Evolutionary conservation across 306 rosid species (phyloP).

Genomic region (Cicer yamashitae): DNA sequence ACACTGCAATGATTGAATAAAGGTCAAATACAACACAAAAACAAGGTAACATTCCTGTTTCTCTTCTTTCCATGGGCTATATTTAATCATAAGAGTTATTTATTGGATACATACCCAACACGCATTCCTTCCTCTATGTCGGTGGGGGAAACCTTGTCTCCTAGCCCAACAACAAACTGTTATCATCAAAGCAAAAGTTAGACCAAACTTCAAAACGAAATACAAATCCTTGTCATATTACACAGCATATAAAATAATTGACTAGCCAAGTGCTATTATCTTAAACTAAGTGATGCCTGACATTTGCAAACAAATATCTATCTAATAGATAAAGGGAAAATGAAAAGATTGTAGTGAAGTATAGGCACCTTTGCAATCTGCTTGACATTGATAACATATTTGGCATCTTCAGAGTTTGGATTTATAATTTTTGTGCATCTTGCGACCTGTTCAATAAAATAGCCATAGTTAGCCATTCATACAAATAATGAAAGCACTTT

Average conservation of each 20-base stretch:
- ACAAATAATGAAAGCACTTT: background rate
- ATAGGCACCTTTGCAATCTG: constrained; percentile 90
- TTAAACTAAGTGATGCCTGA: constrained; percentile 19
- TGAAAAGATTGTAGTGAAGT: background rate
- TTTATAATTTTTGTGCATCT: constrained; percentile 97
- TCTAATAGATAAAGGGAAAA: background rate
- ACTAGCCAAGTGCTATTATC: too few relatives aligned
- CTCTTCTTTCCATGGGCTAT: constrained; percentile 6
- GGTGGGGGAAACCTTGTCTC: constrained; percentile 99
- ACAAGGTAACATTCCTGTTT: background rate
- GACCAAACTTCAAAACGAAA: constrained; percentile 9
- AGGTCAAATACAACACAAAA: constrained; percentile 42
- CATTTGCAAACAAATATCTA: constrained; percentile 24
- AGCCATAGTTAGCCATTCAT: constrained; percentile 36
- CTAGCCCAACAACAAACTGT: constrained; percentile 98
- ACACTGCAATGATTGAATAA: constrained; percentile 66
- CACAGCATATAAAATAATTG: background rate
- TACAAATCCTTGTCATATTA: constrained; percentile 23
- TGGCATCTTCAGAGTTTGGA: constrained; percentile 97
- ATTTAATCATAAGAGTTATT: constrained; percentile 14
- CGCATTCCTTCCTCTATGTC: constrained; percentile 99
- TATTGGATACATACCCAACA: constrained; percentile 81
- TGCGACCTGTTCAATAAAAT: constrained; percentile 73
- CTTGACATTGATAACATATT: constrained; percentile 93
- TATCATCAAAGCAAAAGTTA: constrained; percentile 48